Base-by-base conservation (phyloP, 2,329 filamentous ascomycete genomes). In the Elsinoe australis region DNA sequence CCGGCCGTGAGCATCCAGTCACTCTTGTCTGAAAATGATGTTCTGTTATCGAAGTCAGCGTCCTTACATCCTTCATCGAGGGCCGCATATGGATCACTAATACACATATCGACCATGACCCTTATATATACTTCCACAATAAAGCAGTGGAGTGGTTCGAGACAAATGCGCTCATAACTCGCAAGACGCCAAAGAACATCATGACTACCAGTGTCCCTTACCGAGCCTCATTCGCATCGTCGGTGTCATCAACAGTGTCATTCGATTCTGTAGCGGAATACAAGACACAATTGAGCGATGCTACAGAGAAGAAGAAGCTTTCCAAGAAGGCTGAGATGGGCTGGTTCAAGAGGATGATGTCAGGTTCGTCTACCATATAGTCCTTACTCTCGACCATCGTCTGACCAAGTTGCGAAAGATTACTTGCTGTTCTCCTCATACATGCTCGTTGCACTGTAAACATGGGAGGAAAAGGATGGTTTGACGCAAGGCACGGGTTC, bases 51-150 rank as follows among this genome's bases (percentile, higher is more conserved):
- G n/a, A n/a, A n/a, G n/a, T n/a, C n/a, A n/a, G n/a, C n/a, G n/a
- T n/a, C n/a, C n/a, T n/a, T n/a, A n/a, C n/a, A n/a, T n/a, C n/a
- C n/a, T n/a, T n/a, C n/a, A n/a, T n/a, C n/a, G n/a, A n/a, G n/a
- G n/a, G n/a, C n/a, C n/a, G n/a, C 19, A 39, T 22, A 7, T 18
- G 17, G 35, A 39, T 39, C 35, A 39, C 35, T 39, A 19, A 39
- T 39, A 6, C 15, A 26, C 5, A 39, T 4, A 26, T 24, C 19
- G 19, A 14, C 4, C 10, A 26, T 12, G 18, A n/a, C n/a, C n/a
- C n/a, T n/a, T 10, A 24, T 22, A 39, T 39, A 26, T 39, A 6
- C 10, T 24, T 24, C 19, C 19, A 2, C 35, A n/a, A 22, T 39
- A 19, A 15, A 39, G 35, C 12, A 26, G 4, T 26, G 28, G 9